phyloP scores from a whole-genome alignment of 2,329 filamentous ascomycete species.

The Colletotrichum aenigma region DNA sequence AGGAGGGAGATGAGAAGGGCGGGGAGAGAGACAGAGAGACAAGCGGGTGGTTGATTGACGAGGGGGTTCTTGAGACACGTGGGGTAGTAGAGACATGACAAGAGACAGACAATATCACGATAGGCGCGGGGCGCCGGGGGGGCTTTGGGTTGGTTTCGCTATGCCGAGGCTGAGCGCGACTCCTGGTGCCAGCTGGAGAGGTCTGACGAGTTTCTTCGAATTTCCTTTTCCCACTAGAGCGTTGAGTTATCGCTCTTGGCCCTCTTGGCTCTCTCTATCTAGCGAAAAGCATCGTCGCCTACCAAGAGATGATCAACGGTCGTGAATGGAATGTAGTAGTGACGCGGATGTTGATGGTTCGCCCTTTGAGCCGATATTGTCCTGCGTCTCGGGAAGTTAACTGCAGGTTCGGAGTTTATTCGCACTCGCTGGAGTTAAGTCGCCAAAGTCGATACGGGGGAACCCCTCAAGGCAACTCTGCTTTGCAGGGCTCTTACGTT shows the following conservation, averaged over 20 bases:
- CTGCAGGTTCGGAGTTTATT: not conserved
- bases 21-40: not conserved
- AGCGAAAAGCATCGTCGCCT: not conserved
- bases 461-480: not conserved
- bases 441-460: not conserved
- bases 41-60: not conserved
- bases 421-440: not conserved
- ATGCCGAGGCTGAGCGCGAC: not conserved
- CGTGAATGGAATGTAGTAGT: not conserved
- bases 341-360: not conserved
- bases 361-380: not conserved
- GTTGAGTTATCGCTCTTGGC: not conserved
- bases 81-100: not conserved
- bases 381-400: not conserved
- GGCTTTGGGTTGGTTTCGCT: not conserved
- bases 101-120: not conserved
- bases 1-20: not conserved
- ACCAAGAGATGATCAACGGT: not conserved
- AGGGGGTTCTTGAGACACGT: not conserved
- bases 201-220: not conserved
- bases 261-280: not conserved
- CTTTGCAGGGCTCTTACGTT: not conserved
- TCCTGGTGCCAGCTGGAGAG: not conserved
- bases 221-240: not conserved
- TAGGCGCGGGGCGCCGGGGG: not conserved